Conservation (phyloP, 768 basidiomycete genomes). For the Mycena vulgaris region DNA sequence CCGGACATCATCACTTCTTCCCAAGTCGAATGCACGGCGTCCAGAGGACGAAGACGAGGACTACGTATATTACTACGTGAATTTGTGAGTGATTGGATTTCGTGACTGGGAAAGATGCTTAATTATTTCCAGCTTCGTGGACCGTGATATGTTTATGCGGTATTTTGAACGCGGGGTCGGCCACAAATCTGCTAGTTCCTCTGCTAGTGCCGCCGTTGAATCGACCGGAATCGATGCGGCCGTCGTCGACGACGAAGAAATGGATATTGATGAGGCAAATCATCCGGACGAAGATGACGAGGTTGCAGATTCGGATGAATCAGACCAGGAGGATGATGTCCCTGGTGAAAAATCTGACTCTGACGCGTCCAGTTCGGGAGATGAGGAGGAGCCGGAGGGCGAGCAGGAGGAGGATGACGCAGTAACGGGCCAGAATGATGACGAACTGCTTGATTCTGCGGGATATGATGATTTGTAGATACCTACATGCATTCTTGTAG, state of each 20-base stretch:
- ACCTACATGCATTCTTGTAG: not conserved
- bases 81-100: constrained; percentile 48
- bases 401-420: not conserved
- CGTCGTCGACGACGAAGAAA: constrained; percentile 15
- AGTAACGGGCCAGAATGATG: not conserved
- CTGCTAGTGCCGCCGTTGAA: not conserved
- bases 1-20: constrained; percentile 33
- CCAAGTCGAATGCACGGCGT: constrained; percentile 12
- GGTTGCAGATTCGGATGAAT: too few species aligned
- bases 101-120: not conserved
- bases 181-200: constrained; percentile 28
- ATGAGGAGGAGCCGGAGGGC: not conserved
- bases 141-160: constrained; percentile 57
- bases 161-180: constrained; percentile 50
- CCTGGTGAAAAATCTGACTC: not conserved
- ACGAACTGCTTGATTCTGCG: not conserved
- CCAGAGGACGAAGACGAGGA: constrained; percentile 44
- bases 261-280: not conserved
- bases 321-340: not conserved
- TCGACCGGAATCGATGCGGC: not conserved
- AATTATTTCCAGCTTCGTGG: constrained; percentile 50
- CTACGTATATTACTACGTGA: constrained; percentile 52
- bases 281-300: too few species aligned
- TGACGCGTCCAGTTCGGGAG: not conserved
- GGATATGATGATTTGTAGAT: not conserved